Evolutionary conservation across 352 stramenopile genomes (phyloP).

Genomic region (Phytophthora quininea): DNA sequence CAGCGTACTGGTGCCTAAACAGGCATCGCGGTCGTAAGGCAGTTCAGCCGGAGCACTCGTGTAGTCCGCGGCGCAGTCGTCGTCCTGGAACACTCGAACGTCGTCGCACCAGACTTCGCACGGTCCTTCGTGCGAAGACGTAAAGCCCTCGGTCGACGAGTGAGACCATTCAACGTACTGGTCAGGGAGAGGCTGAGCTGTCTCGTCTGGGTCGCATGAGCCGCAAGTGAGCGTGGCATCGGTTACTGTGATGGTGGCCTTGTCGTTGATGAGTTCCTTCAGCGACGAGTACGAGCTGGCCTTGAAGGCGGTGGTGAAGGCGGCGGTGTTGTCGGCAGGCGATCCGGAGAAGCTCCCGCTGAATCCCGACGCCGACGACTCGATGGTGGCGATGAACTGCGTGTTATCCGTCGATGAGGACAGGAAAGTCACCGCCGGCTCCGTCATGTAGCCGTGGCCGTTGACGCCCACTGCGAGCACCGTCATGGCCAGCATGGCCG

Average conservation of each 20-base stretch:
- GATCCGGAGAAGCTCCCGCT: slow-evolving; percentile 25
- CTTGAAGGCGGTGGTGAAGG: slow-evolving; percentile 30
- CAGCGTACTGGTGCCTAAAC: background rate
- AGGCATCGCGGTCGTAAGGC: background rate
- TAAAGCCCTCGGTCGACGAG: slow-evolving; percentile 25
- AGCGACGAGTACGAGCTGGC: slow-evolving; percentile 31
- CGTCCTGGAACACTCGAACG: background rate
- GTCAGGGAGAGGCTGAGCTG: slow-evolving; percentile 22
- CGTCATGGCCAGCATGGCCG: slow-evolving; percentile 17
- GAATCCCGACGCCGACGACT: slow-evolving; percentile 28
- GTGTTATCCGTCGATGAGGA: slow-evolving; percentile 26
- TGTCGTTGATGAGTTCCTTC: slow-evolving; percentile 34
- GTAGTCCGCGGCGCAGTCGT: background rate
- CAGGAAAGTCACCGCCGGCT: slow-evolving; percentile 28
- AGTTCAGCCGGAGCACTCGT: background rate
- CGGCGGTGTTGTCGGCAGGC: slow-evolving; percentile 27
- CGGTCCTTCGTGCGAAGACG: background rate
- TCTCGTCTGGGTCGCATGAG: slow-evolving; percentile 23
- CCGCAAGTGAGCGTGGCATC: slow-evolving; percentile 35
- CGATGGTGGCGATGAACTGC: slow-evolving; percentile 40
- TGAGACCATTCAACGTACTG: slow-evolving; percentile 37
- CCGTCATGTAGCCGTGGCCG: slow-evolving; percentile 31
- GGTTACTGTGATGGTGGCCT: slow-evolving; percentile 24
- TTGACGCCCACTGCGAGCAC: slow-evolving; percentile 12
- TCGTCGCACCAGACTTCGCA: slow-evolving; percentile 2